These are phyloP conservation scores for Leucosporidium yakuticum DNA, from an alignment of 768 basidiomycete species.

Conservation along the genomic window DNA sequence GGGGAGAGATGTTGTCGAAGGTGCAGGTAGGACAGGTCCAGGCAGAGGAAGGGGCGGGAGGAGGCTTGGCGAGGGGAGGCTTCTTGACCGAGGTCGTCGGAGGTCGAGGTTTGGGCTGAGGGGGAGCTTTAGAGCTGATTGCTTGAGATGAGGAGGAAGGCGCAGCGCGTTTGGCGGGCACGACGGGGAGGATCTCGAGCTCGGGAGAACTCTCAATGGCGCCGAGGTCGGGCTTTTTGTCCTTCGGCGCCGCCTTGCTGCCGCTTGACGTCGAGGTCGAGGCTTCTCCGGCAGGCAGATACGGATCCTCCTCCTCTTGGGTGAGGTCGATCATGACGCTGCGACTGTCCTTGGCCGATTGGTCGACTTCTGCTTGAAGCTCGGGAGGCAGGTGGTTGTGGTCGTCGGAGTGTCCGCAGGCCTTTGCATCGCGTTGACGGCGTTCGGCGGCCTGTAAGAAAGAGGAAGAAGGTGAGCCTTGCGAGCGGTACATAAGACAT, in stretches of 20 bases:
- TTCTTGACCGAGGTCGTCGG: background rate
- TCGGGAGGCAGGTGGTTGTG: constrained; percentile 29
- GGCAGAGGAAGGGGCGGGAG: background rate
- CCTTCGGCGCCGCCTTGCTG: too few relatives aligned
- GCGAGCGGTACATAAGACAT: background rate
- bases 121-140: background rate
- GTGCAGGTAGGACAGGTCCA: constrained; percentile 37
- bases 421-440: constrained; percentile 63
- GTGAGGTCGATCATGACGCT: constrained; percentile 22
- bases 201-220: too few relatives aligned
- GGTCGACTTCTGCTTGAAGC: constrained; percentile 27
- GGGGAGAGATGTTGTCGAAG: constrained; percentile 22
- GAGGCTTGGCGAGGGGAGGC: background rate
- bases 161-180: too few relatives aligned
- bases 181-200: too few relatives aligned
- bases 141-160: too few relatives aligned
- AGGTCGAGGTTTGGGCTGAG: constrained; percentile 9
- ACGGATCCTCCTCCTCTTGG: background rate
- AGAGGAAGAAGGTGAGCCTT: background rate
- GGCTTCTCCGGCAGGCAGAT: background rate
- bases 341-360: constrained; percentile 37
- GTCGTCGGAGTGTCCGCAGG: constrained; percentile 49
- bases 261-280: too few relatives aligned
- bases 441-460: constrained; percentile 72
- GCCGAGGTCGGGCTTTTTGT: too few relatives aligned